Conservation (phyloP, 192 early-diverging fungal species). For the Backusella luteola region DNA sequence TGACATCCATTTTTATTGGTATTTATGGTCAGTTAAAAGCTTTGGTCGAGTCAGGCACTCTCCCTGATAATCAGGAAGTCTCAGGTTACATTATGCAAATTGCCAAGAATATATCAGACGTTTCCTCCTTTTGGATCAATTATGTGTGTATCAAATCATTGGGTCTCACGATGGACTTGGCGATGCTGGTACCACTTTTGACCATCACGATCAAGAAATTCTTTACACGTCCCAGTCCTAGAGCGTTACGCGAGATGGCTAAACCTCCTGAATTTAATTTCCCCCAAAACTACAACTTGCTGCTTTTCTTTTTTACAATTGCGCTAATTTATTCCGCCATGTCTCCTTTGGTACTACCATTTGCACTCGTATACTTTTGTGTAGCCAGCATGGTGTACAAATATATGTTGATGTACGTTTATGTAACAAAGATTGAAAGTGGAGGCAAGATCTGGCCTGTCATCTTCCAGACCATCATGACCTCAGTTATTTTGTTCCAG, state of each 20-base stretch:
- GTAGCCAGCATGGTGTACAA: slow-evolving; percentile 70
- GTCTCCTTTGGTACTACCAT: slow-evolving; percentile 66
- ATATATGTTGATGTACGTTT: slow-evolving; percentile 74
- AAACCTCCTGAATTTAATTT: slow-evolving; percentile 74
- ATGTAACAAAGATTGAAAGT: slow-evolving; percentile 69
- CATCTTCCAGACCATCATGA: slow-evolving; percentile 63
- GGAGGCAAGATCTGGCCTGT: slow-evolving; percentile 73
- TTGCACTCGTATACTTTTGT: slow-evolving; percentile 62
- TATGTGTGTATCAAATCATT: slow-evolving; percentile 67
- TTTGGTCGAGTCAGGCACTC: slow-evolving; percentile 14
- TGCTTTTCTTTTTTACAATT: slow-evolving; percentile 72
- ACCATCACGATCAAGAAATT: slow-evolving; percentile 47
- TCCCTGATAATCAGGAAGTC: slow-evolving; percentile 5
- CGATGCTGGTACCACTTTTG: slow-evolving; percentile 60
- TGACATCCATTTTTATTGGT: slow-evolving; percentile 37
- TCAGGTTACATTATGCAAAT: slow-evolving; percentile 24
- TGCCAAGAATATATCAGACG: slow-evolving; percentile 39
- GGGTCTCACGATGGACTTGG: slow-evolving; percentile 66
- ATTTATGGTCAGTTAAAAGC: slow-evolving; percentile 30
- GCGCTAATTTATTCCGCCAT: slow-evolving; percentile 71
- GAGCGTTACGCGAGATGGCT: slow-evolving; percentile 62
- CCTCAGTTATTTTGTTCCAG: slow-evolving; percentile 68
- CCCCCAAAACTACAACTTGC: slow-evolving; percentile 62
- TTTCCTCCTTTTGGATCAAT: slow-evolving; percentile 77
- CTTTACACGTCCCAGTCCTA: slow-evolving; percentile 63